A percentile compares a stretch with the other conserved stretches of the same genome.
phyloP scores from a whole-genome alignment of 2,329 filamentous ascomycete genomes.

The Trichophyton schoenleinii region DNA sequence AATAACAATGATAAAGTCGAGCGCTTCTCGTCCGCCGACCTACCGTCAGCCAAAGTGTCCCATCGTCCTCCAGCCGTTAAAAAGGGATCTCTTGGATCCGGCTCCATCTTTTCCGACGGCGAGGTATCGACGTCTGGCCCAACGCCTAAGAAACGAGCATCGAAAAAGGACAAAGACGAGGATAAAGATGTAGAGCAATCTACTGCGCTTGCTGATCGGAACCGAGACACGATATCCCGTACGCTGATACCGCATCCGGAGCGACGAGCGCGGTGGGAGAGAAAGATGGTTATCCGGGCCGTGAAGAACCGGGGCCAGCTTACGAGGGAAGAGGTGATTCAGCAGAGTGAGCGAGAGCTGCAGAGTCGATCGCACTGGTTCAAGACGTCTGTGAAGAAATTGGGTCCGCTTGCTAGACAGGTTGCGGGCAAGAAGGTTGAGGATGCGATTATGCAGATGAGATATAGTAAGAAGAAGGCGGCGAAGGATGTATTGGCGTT shows the following conservation, averaged over 20 bases:
- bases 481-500: slow-evolving; percentile 68
- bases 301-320: slow-evolving; percentile 57
- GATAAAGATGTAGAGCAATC: slow-evolving; percentile 10
- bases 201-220: slow-evolving; percentile 26
- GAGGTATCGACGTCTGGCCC: slow-evolving; percentile 10
- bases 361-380: slow-evolving; percentile 56
- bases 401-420: slow-evolving; percentile 72
- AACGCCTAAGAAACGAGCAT: slow-evolving; percentile 13
- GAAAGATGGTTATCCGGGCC: slow-evolving; percentile 69
- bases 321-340: slow-evolving; percentile 53
- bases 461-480: slow-evolving; percentile 87
- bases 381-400: slow-evolving; percentile 83
- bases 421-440: slow-evolving; percentile 88
- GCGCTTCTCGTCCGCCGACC: background rate
- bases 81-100: slow-evolving; percentile 24
- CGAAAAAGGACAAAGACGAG: slow-evolving; percentile 1
- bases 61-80: slow-evolving; percentile 14
- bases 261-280: slow-evolving; percentile 61
- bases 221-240: slow-evolving; percentile 45
- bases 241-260: slow-evolving; percentile 64
- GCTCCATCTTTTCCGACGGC: slow-evolving; percentile 34
- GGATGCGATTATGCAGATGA: slow-evolving; percentile 88
- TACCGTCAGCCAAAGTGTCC: slow-evolving; percentile 6
- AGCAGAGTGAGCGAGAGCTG: slow-evolving; percentile 49
- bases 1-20: no score